Evolutionary conservation across 257 asterid species (phyloP).

Genomic region (Nicotiana knightiana): DNA sequence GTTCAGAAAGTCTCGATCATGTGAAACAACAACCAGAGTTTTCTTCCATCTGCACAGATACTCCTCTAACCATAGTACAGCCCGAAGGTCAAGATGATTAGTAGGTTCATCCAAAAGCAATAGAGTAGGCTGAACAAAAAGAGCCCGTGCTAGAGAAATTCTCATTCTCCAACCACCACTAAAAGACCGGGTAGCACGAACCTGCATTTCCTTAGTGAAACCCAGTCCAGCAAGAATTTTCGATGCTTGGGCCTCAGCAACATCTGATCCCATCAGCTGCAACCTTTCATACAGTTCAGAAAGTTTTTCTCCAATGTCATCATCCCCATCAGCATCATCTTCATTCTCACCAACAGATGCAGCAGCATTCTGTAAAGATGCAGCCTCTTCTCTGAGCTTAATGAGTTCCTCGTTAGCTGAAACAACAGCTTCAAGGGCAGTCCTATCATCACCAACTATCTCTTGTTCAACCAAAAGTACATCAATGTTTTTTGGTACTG

Average conservation of each 20-base stretch:
- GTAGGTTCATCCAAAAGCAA: slow-evolving; percentile 67
- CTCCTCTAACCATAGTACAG: slow-evolving; percentile 70
- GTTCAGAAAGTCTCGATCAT: slow-evolving; percentile 59
- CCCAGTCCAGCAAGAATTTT: slow-evolving; percentile 74
- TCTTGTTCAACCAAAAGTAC: slow-evolving; percentile 30
- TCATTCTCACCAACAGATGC: slow-evolving; percentile 27
- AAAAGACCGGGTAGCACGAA: slow-evolving; percentile 51
- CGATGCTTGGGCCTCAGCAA: slow-evolving; percentile 73
- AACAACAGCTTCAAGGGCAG: slow-evolving; percentile 26
- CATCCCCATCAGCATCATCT: slow-evolving; percentile 30
- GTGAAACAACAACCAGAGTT: slow-evolving; percentile 66
- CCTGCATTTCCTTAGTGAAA: slow-evolving; percentile 62
- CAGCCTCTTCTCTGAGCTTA: slow-evolving; percentile 53
- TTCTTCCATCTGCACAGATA: slow-evolving; percentile 72
- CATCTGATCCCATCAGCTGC: slow-evolving; percentile 70
- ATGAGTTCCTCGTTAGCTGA: slow-evolving; percentile 64
- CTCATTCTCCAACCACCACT: slow-evolving; percentile 89
- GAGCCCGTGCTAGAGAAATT: slow-evolving; percentile 67
- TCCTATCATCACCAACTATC: slow-evolving; percentile 24
- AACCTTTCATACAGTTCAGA: slow-evolving; percentile 55
- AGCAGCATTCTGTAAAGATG: slow-evolving; percentile 34
- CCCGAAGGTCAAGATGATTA: slow-evolving; percentile 70
- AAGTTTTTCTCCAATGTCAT: slow-evolving; percentile 51
- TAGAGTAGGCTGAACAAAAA: slow-evolving; percentile 69
- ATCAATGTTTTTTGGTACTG: slow-evolving; percentile 27